Base-by-base conservation (phyloP, 176 grass and related monocot species). In the Avena atlantica region DNA sequence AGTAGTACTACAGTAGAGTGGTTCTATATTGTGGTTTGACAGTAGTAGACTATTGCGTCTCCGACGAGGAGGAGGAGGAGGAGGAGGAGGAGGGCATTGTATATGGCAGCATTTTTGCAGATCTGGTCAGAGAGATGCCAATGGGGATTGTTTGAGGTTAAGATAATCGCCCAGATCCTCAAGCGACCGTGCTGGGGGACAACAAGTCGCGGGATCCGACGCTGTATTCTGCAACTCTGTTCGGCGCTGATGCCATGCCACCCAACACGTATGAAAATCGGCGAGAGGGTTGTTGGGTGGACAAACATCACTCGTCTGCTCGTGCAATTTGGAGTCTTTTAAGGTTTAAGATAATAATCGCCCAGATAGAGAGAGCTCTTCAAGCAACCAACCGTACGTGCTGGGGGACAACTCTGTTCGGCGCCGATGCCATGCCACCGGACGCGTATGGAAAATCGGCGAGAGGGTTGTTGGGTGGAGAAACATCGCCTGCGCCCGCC, bases 161-260 rank as follows among this genome's bases (percentile, higher is more conserved):
- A 44, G 11, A 53, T 70, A 78, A 53, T 75, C 42, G 25, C 74
- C 25, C 74, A 70, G 83, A 45, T 58, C 5, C 49, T 50, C 65
- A 24, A 71, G 42, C 9, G 53, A 72, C 6, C 3, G 53, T 50
- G 45, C n/a, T 3, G 13, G 42, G 52, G 51, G 12, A 63, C 63
- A 52, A 15, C 51, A 19, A 21, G 57, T 25, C 6, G 61, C 53
- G 59, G 14, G 5, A 76, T 12, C 67, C 78, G 66, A 76, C 23
- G 14, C 67, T 9, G 15, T n/a, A 47, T 64, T n/a, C 17, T 2
- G 5, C 4, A 5, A 6, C 37, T 40, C 4, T 40, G 16, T 14
- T 67, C 21, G n/a, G 23, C 71, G 59, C 78, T 61, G 88, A 62
- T 70, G 78, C 45, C 45, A 76, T 81, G 70, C 60, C 80, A 76